Evolutionary conservation across 2,329 filamentous ascomycete genomes (phyloP), one percentile per base, ranked within the genome.

Genomic region (Neocatenulostroma microsporum): DNA sequence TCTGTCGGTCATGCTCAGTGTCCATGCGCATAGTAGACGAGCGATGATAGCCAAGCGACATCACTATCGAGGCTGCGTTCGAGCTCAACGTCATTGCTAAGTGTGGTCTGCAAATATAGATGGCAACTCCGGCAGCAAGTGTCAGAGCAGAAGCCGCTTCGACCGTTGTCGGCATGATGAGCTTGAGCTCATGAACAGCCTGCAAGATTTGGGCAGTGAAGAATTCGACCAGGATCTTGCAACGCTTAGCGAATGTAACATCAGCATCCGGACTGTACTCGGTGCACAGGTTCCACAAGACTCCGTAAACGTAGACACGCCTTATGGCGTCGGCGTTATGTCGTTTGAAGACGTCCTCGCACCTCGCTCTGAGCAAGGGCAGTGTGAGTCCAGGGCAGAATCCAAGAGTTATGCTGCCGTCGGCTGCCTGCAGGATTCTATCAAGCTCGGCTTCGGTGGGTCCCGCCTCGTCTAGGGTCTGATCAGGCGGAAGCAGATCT

Each of bases 81-180:
- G 70, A 73, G 17, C 70, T 72, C 13, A 82, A 61, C n/a, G 75
- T 72, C 71, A 76, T 79, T n/a, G 74, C 74, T 3, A 82, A 65
- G 0, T 74, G 76, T 1, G 76, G 74, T 25, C 75, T 73, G 3
- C 75, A 77, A 11, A 72, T 66, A 42, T 81, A 76, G 31, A 80
- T 69, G 10, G 76, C 70, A 47, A 80, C 75, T n/a, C 75, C 60
- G 4, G 73, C 21, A 1, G 34, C 42, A 15, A 43, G 38, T 6
- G 39, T 36, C 10, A 30, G 23, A 28, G 44, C 44, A 29, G 32
- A 37, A 9, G 40, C 27, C 18, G 39, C 39, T 21, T 46, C 44
- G 3, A 23, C 19, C 10, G 32, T 41, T 18, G 46, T 36, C 3
- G 37, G 30, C 13, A 45, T 41, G 12, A 47, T 39, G 7, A 48